Base-by-base conservation (phyloP, 129 eudicot genomes). In the Centaurea solstitialis region DNA sequence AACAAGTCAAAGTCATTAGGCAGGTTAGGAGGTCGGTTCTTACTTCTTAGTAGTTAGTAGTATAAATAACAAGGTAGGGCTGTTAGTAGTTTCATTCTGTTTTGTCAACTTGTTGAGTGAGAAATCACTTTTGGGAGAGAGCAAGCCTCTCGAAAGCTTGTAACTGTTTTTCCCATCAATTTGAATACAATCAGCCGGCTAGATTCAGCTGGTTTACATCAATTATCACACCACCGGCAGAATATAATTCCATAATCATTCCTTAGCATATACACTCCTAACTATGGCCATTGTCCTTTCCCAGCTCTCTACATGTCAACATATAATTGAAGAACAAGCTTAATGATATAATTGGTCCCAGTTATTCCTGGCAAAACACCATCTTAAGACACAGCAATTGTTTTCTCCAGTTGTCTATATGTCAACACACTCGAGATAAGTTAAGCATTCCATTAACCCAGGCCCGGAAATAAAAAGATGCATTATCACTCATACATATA, bases 391-490 rank as follows among this genome's bases (percentile, higher is more conserved):
- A 45, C n/a, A 45, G 57, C 57, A 13, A 41, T 41, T 41, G 50
- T 41, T 41, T 41, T 41, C 50, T 41, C 13, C 50, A 41, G 12
- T 41, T 41, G 50, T 41, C 50, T 41, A 41, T 41, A 41, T 41
- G 50, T 41, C 9, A 45, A 45, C 57, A 45, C 39, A 13, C 15
- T 10, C 22, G 8, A 2, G 26, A 77, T 77, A 39, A 33, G 15
- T 39, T 64, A 68, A 66, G 15, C 7, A 23, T 12, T 38, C 37
- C 28, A 70, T 37, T 4, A 23, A 41, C 66, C 8, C 53, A 50
- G 9, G 69, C 10, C 37, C n/a, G 35, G 35, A 38, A 68, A 76
- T 41, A 64, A 3, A 82, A 72, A 82, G 24, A 57, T 59, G 47
- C 18, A n/a, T 53, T 40, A 68, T 70, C 30, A 6, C 47, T 35